Evolutionary conservation across 371 early-diverging fungal genomes (phyloP).

Genomic region (Apophysomyces elegans): DNA sequence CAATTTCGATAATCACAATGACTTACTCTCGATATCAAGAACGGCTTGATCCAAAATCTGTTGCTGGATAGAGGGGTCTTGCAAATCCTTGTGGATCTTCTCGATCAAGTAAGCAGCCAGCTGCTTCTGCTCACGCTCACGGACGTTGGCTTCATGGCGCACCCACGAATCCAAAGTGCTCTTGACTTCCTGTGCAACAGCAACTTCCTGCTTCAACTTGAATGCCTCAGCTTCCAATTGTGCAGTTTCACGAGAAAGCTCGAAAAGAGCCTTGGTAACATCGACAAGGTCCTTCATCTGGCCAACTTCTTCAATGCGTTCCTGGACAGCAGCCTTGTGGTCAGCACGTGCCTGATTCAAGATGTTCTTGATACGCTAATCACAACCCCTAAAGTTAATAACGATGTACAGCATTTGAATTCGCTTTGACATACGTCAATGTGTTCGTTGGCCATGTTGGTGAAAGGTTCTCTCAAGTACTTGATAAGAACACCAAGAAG

Average conservation of each 20-base stretch:
- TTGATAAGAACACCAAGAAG: constrained; percentile 78
- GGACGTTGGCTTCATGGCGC: constrained; percentile 91
- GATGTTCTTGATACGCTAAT: constrained; percentile 75
- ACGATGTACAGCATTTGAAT: background rate
- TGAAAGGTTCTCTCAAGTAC: constrained; percentile 84
- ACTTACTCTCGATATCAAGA: constrained; percentile 58
- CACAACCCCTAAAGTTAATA: background rate
- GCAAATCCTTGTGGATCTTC: constrained; percentile 79
- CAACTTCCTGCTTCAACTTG: constrained; percentile 90
- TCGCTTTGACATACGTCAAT: constrained; percentile 56
- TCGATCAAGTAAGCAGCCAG: constrained; percentile 86
- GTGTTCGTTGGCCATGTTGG: constrained; percentile 86
- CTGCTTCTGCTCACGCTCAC: constrained; percentile 93
- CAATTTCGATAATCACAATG: background rate
- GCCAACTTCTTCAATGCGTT: constrained; percentile 87
- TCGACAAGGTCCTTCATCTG: constrained; percentile 93
- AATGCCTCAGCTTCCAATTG: constrained; percentile 91
- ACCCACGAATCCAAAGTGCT: constrained; percentile 94
- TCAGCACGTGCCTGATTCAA: constrained; percentile 86
- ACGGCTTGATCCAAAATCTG: constrained; percentile 62
- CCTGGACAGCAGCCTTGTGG: constrained; percentile 90
- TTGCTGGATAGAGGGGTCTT: constrained; percentile 78
- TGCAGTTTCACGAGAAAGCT: constrained; percentile 94
- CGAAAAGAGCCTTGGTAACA: constrained; percentile 92
- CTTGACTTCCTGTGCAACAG: constrained; percentile 86